Evolutionary conservation across 176 grass and related monocot genomes (phyloP).

Genomic region (Panicum miliaceum): DNA sequence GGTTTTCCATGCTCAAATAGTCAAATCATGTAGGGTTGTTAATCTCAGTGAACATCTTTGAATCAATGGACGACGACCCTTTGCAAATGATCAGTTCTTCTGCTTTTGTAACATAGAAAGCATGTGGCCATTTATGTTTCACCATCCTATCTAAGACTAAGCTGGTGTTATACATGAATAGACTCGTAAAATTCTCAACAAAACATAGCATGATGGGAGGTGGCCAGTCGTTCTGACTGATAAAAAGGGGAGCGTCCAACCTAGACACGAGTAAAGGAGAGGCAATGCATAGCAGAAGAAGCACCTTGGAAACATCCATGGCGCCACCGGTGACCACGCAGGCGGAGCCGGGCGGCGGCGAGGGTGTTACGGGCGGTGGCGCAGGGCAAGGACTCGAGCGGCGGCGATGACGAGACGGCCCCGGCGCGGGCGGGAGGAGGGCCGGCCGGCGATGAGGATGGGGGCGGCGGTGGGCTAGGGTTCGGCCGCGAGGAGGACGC

Average conservation of each 20-base stretch:
- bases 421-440: not conserved
- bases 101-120: not conserved
- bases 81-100: not conserved
- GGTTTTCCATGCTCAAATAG: not conserved
- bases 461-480: conserved; percentile 27
- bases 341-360: not conserved
- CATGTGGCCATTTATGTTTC: not conserved
- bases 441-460: conserved; percentile 13
- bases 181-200: not conserved
- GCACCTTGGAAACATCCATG: conserved; percentile 26
- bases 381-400: too few relatives aligned
- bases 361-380: too few relatives aligned
- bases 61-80: not conserved
- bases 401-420: not conserved
- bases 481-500: not conserved
- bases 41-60: not conserved
- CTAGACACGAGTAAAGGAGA: not conserved
- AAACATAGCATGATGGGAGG: not conserved
- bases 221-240: not conserved
- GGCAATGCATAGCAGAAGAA: not conserved
- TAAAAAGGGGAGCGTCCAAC: not conserved
- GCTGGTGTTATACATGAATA: not conserved
- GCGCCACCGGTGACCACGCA: not conserved
- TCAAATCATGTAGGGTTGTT: not conserved
- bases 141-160: conserved; percentile 3